Evolutionary conservation across 352 stramenopile species (phyloP).

Genomic region (Phytophthora foliorum): DNA sequence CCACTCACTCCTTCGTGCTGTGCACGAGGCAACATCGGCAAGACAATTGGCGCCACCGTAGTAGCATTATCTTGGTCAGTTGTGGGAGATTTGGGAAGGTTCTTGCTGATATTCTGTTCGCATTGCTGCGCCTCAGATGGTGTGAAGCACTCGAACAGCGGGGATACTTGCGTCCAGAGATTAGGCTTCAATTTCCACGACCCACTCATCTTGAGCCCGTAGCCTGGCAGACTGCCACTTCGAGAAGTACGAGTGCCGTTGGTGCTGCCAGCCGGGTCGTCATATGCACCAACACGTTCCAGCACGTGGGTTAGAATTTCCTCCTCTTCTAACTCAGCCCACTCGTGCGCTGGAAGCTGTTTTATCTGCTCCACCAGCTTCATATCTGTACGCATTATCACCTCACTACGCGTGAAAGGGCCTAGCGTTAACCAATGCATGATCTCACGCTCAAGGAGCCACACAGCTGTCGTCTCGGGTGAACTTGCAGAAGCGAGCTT

Average conservation of each 20-base stretch:
- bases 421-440: conserved; percentile 83
- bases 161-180: conserved; percentile 66
- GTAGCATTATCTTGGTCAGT: conserved; percentile 9
- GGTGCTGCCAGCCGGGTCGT: conserved; percentile 49
- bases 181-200: conserved; percentile 70
- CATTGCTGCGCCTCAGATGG: conserved; percentile 76
- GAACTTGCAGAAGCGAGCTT: conserved; percentile 49
- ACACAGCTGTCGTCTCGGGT: conserved; percentile 41
- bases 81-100: conserved; percentile 25
- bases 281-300: conserved; percentile 66
- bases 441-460: conserved; percentile 74
- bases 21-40: conserved; percentile 46
- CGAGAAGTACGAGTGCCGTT: conserved; percentile 30
- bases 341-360: conserved; percentile 57
- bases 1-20: conserved; percentile 18
- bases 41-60: conserved; percentile 14
- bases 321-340: conserved; percentile 75
- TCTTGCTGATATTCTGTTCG: conserved; percentile 78
- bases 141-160: conserved; percentile 83
- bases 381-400: conserved; percentile 70
- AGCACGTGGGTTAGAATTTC: conserved; percentile 80
- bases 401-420: conserved; percentile 74
- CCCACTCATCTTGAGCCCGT: conserved; percentile 77
- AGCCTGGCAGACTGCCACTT: conserved; percentile 47
- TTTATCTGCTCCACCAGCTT: conserved; percentile 86